Evolutionary conservation across 257 asterid species (phyloP), one percentile per base, ranked within the genome.

Genomic region (Echites panduratus): DNA sequence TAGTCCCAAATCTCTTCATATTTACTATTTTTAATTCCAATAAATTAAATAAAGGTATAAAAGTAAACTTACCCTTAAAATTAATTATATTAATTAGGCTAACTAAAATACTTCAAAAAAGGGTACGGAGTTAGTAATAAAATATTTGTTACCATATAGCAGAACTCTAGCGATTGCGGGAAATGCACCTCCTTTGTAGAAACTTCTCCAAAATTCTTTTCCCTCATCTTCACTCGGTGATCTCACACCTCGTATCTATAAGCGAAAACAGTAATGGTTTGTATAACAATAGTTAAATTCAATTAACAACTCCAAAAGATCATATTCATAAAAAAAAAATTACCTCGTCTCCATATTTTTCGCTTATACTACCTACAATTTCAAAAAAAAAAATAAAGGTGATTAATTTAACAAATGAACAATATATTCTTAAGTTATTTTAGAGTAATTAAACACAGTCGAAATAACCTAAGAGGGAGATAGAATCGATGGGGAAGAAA

Each of bases 131-230:
- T n/a, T n/a, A n/a, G n/a, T n/a, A 53, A 43, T 27, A 24, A 72
- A 54, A 35, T 14, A 5, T 27, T 7, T 12, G 9, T 74, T 84
- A 88, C 98, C 99, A 78, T 83, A 72, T 79, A 91, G 81, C 77
- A 94, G 74, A 72, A 88, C 85, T 81, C 87, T 84, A 66, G 96
- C 87, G 66, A 91, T 83, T 66, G 90, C 79, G 12, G 79, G 86
- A 79, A 91, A 94, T 24, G 85, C 86, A 38, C 96, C 82, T 73
- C 97, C 97, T 69, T 68, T 78, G 70, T 89, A 89, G 82, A 94
- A 94, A 65, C 84, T 74, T 68, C 79, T 61, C 87, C 88, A 78
- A 87, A 90, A 89, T 67, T 83, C 82, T 69, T 78, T 73, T 79
- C 83, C 89, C 85, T 94, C 87, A 64, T 82, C 85, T 67, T 69